A percentile compares a stretch with the other conserved stretches of the same genome.
These are phyloP conservation scores for Chenopodium berlandieri DNA, from an alignment of 148 eudicot species.

Conservation along the genomic window DNA sequence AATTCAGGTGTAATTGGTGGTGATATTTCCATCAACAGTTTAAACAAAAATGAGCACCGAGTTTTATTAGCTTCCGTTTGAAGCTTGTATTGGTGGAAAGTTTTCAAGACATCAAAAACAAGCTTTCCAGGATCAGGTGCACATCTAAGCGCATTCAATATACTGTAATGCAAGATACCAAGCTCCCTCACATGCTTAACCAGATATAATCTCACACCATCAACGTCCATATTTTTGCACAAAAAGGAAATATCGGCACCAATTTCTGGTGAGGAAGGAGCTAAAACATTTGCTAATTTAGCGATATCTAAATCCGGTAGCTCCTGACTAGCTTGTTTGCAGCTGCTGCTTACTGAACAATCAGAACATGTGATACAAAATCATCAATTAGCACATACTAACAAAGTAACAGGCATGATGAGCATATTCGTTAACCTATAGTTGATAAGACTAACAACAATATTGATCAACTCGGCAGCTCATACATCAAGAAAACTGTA, in stretches of 20 bases:
- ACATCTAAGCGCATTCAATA: constrained; percentile 28
- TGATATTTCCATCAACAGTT: constrained; percentile 26
- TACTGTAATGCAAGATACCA: constrained; percentile 11
- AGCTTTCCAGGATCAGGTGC: constrained; percentile 44
- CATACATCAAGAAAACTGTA: too few species aligned
- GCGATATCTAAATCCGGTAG: not conserved
- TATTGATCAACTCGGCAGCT: too few species aligned
- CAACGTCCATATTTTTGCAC: constrained; percentile 30
- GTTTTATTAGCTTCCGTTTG: not conserved
- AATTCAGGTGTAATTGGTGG: constrained; percentile 26
- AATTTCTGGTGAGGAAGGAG: not conserved
- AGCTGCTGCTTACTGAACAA: constrained; percentile 13
- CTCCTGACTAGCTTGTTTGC: not conserved
- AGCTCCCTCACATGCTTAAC: constrained; percentile 22
- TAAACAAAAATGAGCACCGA: constrained; percentile 23
- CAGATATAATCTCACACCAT: constrained; percentile 29
- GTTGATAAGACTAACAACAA: too few species aligned
- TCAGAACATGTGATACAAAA: not conserved
- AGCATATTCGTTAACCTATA: too few species aligned
- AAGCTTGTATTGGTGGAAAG: constrained; percentile 7
- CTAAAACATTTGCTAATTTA: not conserved
- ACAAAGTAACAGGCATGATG: not conserved
- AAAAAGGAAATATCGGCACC: constrained; percentile 1
- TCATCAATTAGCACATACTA: not conserved
- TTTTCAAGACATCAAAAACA: constrained; percentile 40